Base-by-base conservation (phyloP, 805 yeast species). In the Pichia exigua region DNA sequence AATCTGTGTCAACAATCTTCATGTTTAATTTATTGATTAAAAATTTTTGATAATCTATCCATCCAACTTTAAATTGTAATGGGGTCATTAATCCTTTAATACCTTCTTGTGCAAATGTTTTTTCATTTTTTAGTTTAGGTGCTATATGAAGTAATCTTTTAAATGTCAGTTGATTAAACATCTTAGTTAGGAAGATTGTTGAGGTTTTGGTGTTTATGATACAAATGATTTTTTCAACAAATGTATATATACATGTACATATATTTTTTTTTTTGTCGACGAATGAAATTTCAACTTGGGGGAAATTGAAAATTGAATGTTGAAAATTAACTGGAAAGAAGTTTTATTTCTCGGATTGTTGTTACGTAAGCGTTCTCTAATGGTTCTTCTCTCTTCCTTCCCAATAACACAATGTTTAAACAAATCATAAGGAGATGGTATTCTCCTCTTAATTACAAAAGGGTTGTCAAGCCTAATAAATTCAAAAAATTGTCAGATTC, bases 31-130 rank as follows among this genome's bases (percentile, higher is more conserved):
- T 79, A 58, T 82, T 74, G 51, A 86, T 76, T 50, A 82, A 68
- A 55, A 71, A 80, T 49, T 72, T 73, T 70, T 92, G 99, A 67
- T 88, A 83, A 51, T 90, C 85, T 4, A 70, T 70, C 97, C 97
- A 92, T 3, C 90, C 86, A 4, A 76, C 68, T 52, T 82, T 70
- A 69, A 83, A 87, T 35, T 89, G 96, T 50, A 74, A 65, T 2
- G 82, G 62, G 7, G 85, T 72, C 71, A 78, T 85, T 46, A 89
- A 70, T 0, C 90, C 89, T 50, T 74, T 69, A 54, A 87, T 76
- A 12, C 92, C 92, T 12, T 68, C 56, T 24, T 62, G 44, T 17
- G 68, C 47, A 63, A 68, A 81, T 27, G 57, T 52, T 10, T 65
- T 70, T 51, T 73, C 72, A 46, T 71, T 62, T 6, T 71, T 65